Conservation (phyloP, 306 rosid genomes). For the Cucurbita pepo region DNA sequence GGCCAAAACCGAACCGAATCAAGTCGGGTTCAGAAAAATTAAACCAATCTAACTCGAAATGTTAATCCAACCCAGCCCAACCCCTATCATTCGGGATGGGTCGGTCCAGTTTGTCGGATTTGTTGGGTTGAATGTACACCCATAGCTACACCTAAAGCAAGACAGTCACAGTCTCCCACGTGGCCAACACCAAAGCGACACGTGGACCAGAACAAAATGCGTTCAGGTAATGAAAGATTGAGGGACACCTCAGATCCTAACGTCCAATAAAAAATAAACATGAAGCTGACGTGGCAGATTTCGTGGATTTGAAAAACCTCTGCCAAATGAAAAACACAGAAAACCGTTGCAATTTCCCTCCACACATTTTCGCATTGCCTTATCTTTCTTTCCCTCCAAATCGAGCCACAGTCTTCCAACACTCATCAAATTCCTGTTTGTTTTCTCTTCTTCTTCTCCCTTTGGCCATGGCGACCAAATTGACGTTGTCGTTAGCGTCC, state of each 20-base stretch:
- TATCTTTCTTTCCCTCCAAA: conserved; percentile 55
- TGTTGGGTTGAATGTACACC: too few relatives aligned
- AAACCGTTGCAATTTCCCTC: conserved; percentile 41
- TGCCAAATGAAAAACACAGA: conserved; percentile 4
- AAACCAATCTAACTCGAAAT: too few relatives aligned
- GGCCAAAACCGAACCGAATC: too few relatives aligned
- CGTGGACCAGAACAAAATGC: neutral
- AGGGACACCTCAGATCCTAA: neutral
- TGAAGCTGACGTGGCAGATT: conserved; percentile 9
- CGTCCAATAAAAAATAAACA: neutral
- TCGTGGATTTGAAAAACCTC: neutral
- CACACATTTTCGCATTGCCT: conserved; percentile 46
- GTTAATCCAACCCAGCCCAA: too few relatives aligned
- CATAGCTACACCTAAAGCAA: too few relatives aligned
- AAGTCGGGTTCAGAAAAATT: too few relatives aligned
- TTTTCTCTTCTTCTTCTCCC: neutral
- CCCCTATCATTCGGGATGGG: too few relatives aligned
- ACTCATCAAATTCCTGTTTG: neutral
- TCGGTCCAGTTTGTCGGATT: too few relatives aligned
- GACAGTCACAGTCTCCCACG: neutral
- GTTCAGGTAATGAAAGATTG: neutral
- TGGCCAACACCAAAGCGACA: neutral
- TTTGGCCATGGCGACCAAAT: conserved; percentile 46
- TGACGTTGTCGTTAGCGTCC: conserved; percentile 30
- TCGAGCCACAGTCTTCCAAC: neutral